Percentiles rank a stretch among this genome's conserved stretches.
These are phyloP conservation scores for Thraustochytrium striatum DNA, from an alignment of 352 stramenopile genomes.

Conservation along the genomic window DNA sequence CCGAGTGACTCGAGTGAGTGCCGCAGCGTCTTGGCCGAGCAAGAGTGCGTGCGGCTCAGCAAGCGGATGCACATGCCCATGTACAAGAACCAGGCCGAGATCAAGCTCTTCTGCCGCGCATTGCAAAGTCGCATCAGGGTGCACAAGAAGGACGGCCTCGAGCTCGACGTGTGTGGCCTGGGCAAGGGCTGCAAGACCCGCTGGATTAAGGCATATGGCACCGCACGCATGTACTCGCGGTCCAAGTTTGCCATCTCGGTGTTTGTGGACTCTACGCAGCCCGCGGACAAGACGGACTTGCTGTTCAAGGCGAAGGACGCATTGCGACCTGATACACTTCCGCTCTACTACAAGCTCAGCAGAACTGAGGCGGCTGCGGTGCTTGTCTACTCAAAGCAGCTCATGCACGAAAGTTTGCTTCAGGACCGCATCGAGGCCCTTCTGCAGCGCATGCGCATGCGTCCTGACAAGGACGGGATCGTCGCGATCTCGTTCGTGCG, in stretches of 20 bases:
- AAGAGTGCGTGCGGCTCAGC: neutral
- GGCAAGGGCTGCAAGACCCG: neutral
- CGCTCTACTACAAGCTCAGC: neutral
- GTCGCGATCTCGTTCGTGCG: slow-evolving; percentile 6
- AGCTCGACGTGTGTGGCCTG: neutral
- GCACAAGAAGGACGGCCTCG: neutral
- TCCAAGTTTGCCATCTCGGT: slow-evolving; percentile 28
- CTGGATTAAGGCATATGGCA: slow-evolving; percentile 33
- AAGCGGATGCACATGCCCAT: neutral
- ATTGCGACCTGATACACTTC: neutral
- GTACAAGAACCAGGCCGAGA: neutral
- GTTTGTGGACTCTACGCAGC: neutral
- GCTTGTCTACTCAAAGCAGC: neutral
- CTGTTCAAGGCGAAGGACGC: slow-evolving; percentile 12
- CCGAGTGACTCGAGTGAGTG: neutral
- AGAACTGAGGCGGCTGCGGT: neutral
- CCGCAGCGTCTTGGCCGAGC: neutral
- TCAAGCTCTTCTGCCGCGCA: neutral
- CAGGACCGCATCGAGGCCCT: neutral
- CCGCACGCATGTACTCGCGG: neutral
- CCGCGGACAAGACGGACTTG: neutral
- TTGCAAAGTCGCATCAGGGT: neutral
- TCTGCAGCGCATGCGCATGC: slow-evolving; percentile 12
- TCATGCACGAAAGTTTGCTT: neutral
- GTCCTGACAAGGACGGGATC: neutral